Conservation (phyloP, 2,329 filamentous ascomycete species). For the Aspergillus sp. region DNA sequence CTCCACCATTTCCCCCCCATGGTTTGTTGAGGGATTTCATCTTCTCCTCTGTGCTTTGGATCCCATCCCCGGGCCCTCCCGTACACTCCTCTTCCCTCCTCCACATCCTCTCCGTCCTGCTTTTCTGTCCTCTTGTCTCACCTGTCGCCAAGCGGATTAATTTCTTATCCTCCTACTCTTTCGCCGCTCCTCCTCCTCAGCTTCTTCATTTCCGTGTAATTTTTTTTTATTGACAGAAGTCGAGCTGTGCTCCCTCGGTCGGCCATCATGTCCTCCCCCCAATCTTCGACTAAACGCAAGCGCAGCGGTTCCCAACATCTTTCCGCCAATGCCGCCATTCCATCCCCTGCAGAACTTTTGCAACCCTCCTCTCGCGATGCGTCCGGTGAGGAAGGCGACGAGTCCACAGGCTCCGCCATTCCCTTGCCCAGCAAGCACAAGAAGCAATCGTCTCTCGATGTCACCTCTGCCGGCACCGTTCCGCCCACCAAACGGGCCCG, state of each 20-base stretch:
- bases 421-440: slow-evolving; percentile 53
- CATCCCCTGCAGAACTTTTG: slow-evolving; percentile 61
- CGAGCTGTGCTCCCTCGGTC: slow-evolving; percentile 28
- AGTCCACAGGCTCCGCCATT: slow-evolving; percentile 59
- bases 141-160: not conserved
- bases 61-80: slow-evolving; percentile 17
- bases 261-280: slow-evolving; percentile 62
- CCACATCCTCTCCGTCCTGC: slow-evolving; percentile 11
- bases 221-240: slow-evolving; percentile 20
- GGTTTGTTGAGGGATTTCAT: slow-evolving; percentile 5
- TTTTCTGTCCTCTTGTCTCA: not conserved
- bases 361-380: slow-evolving; percentile 79
- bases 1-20: not conserved
- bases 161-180: slow-evolving; percentile 7
- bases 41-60: slow-evolving; percentile 8
- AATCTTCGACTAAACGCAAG: slow-evolving; percentile 74
- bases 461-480: slow-evolving; percentile 39
- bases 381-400: slow-evolving; percentile 78
- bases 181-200: not conserved
- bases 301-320: slow-evolving; percentile 54
- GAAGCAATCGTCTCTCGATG: slow-evolving; percentile 53
- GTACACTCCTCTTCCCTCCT: slow-evolving; percentile 13
- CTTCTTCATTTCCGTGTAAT: not conserved
- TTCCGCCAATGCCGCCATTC: slow-evolving; percentile 51
- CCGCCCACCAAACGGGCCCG: slow-evolving; percentile 77